Percentiles rank a stretch among this genome's conserved stretches.
Evolutionary conservation across 257 asterid genomes (phyloP).

Genomic region (Catharanthus roseus): DNA sequence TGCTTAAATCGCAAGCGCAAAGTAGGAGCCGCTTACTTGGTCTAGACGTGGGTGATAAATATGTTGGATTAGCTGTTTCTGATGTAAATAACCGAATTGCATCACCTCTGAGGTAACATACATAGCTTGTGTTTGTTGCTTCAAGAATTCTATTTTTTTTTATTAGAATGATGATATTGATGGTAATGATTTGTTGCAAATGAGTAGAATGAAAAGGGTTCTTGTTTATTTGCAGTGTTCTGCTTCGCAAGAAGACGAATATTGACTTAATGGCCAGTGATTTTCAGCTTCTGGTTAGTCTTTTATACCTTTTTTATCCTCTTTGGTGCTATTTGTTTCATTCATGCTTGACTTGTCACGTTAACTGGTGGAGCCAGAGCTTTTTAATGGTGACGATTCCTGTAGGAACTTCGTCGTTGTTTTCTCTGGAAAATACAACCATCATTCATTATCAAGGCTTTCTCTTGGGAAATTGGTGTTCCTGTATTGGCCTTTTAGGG

Average conservation of each 20-base stretch:
- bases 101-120: conserved; percentile 60
- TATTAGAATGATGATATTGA: not conserved
- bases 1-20: conserved; percentile 41
- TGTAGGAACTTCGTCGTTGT: not conserved
- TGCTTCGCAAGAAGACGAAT: conserved; percentile 55
- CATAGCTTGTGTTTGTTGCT: conserved; percentile 13
- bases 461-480: not conserved
- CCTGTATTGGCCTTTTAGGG: not conserved
- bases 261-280: conserved; percentile 65
- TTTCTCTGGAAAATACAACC: not conserved
- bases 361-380: not conserved
- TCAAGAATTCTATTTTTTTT: not conserved
- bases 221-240: conserved; percentile 55
- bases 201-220: conserved; percentile 12
- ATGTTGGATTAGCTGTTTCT: conserved; percentile 82
- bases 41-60: conserved; percentile 88
- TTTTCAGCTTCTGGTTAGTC: conserved; percentile 59
- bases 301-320: not conserved
- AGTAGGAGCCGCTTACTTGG: conserved; percentile 62
- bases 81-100: conserved; percentile 55
- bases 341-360: not conserved
- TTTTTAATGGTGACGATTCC: not conserved
- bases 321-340: not conserved
- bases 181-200: not conserved
- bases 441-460: not conserved